Evolutionary conservation across 1,284 basidiomycete genomes (phyloP), one percentile per base, ranked within the genome.

Genomic region (Ustilago hordei): DNA sequence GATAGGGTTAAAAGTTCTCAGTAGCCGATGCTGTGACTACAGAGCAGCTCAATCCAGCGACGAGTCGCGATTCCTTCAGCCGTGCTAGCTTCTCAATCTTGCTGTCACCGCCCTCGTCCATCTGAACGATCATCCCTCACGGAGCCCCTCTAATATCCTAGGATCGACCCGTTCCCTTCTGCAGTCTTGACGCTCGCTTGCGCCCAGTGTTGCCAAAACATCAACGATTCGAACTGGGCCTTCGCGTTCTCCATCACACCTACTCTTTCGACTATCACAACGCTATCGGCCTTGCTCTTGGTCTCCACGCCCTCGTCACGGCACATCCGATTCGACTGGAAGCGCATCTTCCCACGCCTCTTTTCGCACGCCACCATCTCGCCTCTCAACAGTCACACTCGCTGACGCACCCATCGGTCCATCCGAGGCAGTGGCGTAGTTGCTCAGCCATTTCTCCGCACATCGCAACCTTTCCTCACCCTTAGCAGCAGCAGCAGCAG

Each of bases 21-120:
- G n/a, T 45, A 45, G 43, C 43, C 43, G 43, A 45, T 45, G 43
- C 43, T 45, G 43, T 45, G 43, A 45, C n/a, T 45, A 19, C 43
- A 45, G 11, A 19, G n/a, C 43, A 11, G 43, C 43, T 45, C 19
- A 45, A 45, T 45, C 43, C 7, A 7, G n/a, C 43, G 2, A n/a
- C n/a, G n/a, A 11, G 11, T 11, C 19, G 7, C n/a, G 9, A 41
- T 41, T 15, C 5, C 36, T 9, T 13, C 36, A 45, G 43, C 43
- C n/a, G n/a, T 45, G 8, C n/a, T 45, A 6, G 43, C n/a, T 28
- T 45, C 43, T 45, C 43, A 11, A 8, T 19, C 6, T 45, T 19
- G n/a, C 15, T 45, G 19, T 45, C 43, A 19, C 43, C 19, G 23
- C 19, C n/a, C n/a, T 19, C 43, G 11, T 23, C n/a, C 43, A 45